Conservation (phyloP, 2,329 filamentous ascomycete genomes). For the Microthyrium microscopicum region DNA sequence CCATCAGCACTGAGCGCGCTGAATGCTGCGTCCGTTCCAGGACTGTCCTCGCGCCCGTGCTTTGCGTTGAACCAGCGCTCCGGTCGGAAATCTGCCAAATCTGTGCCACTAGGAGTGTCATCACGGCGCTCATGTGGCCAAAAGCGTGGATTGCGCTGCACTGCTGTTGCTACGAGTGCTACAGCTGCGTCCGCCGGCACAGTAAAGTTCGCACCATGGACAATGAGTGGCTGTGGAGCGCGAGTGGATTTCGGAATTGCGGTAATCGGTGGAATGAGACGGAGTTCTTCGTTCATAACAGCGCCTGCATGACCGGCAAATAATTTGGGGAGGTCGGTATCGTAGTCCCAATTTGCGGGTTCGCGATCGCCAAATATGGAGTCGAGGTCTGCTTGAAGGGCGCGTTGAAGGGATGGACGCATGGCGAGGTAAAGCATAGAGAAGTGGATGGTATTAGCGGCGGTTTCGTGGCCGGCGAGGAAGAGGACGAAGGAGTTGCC, state of each 20-base stretch:
- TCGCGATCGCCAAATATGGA: conserved; percentile 40
- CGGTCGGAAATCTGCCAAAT: conserved; percentile 52
- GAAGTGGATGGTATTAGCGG: conserved; percentile 60
- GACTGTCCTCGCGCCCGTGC: conserved; percentile 4
- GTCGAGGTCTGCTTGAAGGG: conserved; percentile 54
- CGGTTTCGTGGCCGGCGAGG: conserved; percentile 67
- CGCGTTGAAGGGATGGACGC: conserved; percentile 44
- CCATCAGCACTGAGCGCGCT: conserved; percentile 24
- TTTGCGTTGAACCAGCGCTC: conserved; percentile 47
- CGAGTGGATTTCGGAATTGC: conserved; percentile 51
- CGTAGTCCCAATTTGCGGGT: conserved; percentile 51
- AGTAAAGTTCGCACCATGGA: conserved; percentile 40
- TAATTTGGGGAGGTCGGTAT: conserved; percentile 46
- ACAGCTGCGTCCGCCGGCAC: conserved; percentile 42
- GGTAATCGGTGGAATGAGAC: conserved; percentile 53
- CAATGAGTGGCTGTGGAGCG: conserved; percentile 36
- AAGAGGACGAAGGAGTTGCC: conserved; percentile 50
- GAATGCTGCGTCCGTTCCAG: conserved; percentile 8
- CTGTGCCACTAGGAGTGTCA: conserved; percentile 21
- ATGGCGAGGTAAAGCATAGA: conserved; percentile 51
- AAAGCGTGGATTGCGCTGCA: conserved; percentile 53
- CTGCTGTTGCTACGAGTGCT: conserved; percentile 36
- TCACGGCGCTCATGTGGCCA: conserved; percentile 37
- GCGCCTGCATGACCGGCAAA: conserved; percentile 56
- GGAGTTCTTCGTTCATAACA: conserved; percentile 61